Conservation (phyloP, 2,329 filamentous ascomycete genomes). For the Arthrobotrys conoides region DNA sequence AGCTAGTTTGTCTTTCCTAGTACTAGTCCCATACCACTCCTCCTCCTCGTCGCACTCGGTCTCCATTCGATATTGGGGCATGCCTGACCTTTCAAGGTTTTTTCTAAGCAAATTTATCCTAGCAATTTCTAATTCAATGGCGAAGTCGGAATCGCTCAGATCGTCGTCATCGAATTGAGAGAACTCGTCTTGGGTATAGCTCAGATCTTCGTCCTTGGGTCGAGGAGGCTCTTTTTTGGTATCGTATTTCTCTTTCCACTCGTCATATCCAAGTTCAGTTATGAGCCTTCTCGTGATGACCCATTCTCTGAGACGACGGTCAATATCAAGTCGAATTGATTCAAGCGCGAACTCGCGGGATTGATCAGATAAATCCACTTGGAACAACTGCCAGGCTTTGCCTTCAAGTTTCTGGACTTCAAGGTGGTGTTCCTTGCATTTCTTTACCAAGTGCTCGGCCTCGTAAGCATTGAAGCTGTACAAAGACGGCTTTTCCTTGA, state of each 20-base stretch:
- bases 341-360: background rate
- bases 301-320: background rate
- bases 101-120: no score
- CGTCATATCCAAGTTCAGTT: background rate
- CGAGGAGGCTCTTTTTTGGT: no score
- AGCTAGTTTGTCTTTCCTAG: background rate
- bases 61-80: no score
- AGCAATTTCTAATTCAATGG: background rate
- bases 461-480: conserved; percentile 2
- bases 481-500: background rate
- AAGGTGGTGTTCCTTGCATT: conserved; percentile 2
- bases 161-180: no score
- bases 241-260: background rate
- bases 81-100: no score
- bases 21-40: background rate
- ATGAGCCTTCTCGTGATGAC: background rate
- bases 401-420: background rate
- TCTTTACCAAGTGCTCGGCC: background rate
- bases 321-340: background rate
- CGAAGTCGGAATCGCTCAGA: background rate
- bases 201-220: background rate
- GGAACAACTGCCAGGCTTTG: background rate
- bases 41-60: no score
- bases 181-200: no score
- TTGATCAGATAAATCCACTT: background rate